Conservation (phyloP, 2,329 filamentous ascomycete genomes). For the Xylariaceae sp. region DNA sequence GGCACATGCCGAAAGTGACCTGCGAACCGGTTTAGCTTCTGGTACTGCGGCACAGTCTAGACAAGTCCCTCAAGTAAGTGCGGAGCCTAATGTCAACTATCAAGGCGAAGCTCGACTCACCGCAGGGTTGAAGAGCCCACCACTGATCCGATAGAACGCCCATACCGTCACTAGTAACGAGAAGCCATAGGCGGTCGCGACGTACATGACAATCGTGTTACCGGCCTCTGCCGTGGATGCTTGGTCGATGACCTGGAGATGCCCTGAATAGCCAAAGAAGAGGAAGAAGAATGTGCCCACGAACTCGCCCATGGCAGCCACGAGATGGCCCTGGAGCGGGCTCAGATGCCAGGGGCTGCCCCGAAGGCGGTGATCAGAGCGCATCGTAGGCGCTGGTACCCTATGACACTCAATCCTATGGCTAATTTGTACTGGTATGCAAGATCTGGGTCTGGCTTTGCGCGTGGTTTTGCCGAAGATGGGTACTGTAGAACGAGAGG, state of each 20-base stretch:
- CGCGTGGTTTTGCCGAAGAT: too few relatives aligned
- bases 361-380: too few relatives aligned
- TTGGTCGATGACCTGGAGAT: conserved; percentile 24
- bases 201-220: conserved; percentile 31
- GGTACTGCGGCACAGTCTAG: too few relatives aligned
- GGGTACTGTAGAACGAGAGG: too few relatives aligned
- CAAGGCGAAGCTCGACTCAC: too few relatives aligned
- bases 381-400: too few relatives aligned
- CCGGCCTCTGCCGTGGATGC: conserved; percentile 9
- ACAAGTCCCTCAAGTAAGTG: background rate
- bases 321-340: conserved; percentile 25
- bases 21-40: too few relatives aligned
- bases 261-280: conserved; percentile 35
- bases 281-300: conserved; percentile 40
- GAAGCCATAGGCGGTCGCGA: conserved; percentile 36
- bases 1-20: conserved; percentile 47
- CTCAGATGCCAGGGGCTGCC: conserved; percentile 9
- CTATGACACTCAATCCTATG: too few relatives aligned
- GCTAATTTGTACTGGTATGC: too few relatives aligned
- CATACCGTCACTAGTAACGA: conserved; percentile 44
- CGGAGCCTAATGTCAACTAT: too few relatives aligned
- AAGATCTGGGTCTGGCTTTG: too few relatives aligned
- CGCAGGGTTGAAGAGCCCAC: conserved; percentile 37
- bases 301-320: conserved; percentile 37
- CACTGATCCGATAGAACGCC: conserved; percentile 45